Percentiles rank a stretch among this genome's conserved stretches.
phyloP scores from a whole-genome alignment of 768 basidiomycete species.

The Boletus fagicola region DNA sequence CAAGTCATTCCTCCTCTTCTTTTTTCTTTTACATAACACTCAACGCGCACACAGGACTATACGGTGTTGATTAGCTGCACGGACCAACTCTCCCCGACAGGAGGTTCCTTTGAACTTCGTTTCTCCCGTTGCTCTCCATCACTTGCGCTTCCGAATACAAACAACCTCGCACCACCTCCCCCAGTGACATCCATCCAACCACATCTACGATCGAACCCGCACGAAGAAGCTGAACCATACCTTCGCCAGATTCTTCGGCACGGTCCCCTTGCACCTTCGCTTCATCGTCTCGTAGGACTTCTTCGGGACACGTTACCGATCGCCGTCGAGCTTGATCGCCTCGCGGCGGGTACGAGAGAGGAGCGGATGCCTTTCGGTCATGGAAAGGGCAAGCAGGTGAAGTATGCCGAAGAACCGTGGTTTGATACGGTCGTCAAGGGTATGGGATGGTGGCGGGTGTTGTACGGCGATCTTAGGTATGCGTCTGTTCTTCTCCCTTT shows the following conservation, averaged over 20 bases:
- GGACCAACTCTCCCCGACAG: constrained; percentile 66
- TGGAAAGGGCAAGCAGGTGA: constrained; percentile 18
- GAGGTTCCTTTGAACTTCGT: constrained; percentile 70
- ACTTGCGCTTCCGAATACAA: constrained; percentile 7
- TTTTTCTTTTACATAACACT: not conserved
- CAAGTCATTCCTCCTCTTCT: constrained; percentile 25
- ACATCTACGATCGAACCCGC: constrained; percentile 55
- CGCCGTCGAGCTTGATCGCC: constrained; percentile 61
- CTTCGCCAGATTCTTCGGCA: constrained; percentile 71
- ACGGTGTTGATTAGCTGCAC: constrained; percentile 76
- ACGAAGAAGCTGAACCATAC: constrained; percentile 74
- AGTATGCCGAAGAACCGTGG: constrained; percentile 24
- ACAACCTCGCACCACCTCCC: constrained; percentile 26
- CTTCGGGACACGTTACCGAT: constrained; percentile 78
- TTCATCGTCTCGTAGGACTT: constrained; percentile 64
- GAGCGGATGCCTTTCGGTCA: constrained; percentile 11
- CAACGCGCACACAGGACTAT: constrained; percentile 51
- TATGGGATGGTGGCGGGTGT: constrained; percentile 76
- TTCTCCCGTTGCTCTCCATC: constrained; percentile 52
- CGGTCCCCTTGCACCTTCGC: constrained; percentile 60
- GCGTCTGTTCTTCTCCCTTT: constrained; percentile 14
- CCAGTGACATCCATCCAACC: constrained; percentile 33
- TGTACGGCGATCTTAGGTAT: constrained; percentile 68
- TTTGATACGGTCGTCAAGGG: constrained; percentile 77
- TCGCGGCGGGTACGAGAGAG: constrained; percentile 39